Evolutionary conservation across 768 basidiomycete genomes (phyloP).

Genomic region (Termitomyces titanicus): DNA sequence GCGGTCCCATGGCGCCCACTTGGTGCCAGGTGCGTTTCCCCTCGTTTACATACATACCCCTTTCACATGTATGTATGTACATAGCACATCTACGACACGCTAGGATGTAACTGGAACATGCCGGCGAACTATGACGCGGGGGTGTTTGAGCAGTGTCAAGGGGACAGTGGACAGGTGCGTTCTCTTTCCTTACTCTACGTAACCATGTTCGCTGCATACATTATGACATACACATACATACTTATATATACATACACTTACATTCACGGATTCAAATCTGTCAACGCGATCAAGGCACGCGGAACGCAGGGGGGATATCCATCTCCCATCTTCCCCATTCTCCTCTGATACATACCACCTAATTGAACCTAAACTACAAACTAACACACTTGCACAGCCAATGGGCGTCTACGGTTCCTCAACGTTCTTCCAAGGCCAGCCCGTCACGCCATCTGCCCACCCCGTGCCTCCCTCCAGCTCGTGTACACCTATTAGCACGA

Average conservation of each 20-base stretch:
- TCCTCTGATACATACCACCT: no score
- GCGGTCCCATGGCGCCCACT: constrained; percentile 41
- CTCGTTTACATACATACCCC: no score
- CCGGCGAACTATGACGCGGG: constrained; percentile 44
- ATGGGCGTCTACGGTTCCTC: constrained; percentile 70
- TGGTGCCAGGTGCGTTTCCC: constrained; percentile 35
- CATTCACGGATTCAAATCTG: no score
- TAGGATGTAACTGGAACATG: constrained; percentile 64
- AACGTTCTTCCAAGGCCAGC: constrained; percentile 63
- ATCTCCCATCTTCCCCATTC: background rate
- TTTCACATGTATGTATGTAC: no score
- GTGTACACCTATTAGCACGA: constrained; percentile 50
- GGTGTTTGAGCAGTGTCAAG: constrained; percentile 47
- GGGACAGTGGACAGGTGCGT: constrained; percentile 46
- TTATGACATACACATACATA: no score
- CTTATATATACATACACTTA: no score
- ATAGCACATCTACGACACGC: constrained; percentile 50
- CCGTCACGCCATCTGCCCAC: constrained; percentile 51
- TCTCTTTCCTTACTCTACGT: no score
- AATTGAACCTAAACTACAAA: no score
- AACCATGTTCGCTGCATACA: no score
- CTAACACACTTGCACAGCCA: constrained; percentile 29
- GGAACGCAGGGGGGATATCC: no score
- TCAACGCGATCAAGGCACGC: no score
- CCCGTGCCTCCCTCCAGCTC: constrained; percentile 54